Evolutionary conservation across 78 protist species (phyloP).

Genomic region (Isochrysis galbana): DNA sequence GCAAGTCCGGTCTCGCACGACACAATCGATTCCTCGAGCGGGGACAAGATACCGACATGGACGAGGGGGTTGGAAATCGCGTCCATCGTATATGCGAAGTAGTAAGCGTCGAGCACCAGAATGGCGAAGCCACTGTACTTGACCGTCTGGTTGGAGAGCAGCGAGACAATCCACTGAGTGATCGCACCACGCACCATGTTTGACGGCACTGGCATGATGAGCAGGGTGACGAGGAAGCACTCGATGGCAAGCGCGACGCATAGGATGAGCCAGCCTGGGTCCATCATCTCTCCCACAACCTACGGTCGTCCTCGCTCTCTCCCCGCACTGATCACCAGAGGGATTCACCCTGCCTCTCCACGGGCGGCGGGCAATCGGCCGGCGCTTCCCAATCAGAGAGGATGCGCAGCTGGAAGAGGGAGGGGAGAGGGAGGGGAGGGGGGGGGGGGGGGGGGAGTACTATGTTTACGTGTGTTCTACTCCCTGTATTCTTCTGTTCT

Average conservation of each 20-base stretch:
- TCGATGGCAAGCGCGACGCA: neutral
- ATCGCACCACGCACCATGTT: neutral
- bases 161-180: neutral
- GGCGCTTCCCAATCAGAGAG: too few relatives aligned
- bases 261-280: slow-evolving; percentile 1
- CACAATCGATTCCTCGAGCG: neutral
- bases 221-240: neutral
- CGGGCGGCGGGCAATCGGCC: too few relatives aligned
- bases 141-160: neutral
- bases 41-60: neutral
- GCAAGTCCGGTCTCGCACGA: neutral
- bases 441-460: too few relatives aligned
- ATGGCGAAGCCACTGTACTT: neutral
- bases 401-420: too few relatives aligned
- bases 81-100: neutral
- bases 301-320: too few relatives aligned
- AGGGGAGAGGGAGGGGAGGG: too few relatives aligned
- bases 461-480: too few relatives aligned
- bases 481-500: too few relatives aligned
- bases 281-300: too few relatives aligned
- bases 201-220: neutral
- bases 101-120: neutral
- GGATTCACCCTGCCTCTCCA: too few relatives aligned
- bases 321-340: too few relatives aligned
- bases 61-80: neutral